Evolutionary conservation across 1,139 yeast genomes (phyloP), one percentile per base, ranked within the genome.

Genomic region (Zygoascus hellenicus): DNA sequence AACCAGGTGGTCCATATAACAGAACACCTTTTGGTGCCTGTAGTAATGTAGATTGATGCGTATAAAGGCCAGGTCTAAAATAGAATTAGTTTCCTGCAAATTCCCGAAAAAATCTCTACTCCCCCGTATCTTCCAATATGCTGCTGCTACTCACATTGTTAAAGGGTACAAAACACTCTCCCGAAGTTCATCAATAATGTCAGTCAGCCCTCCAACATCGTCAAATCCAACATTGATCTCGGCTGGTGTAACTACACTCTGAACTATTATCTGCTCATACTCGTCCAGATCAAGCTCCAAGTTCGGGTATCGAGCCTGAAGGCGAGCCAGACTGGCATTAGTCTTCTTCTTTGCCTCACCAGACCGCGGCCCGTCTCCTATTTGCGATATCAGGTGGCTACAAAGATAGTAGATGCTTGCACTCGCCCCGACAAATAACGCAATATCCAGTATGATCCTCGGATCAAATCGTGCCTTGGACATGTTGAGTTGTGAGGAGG

Each of bases 1-100:
- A 92, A 0, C 98, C 97, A 0, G 98, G 98, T 1, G 98, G 97
- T 0, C 98, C 98, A 62, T 88, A 83, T 48, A 92, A 75, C 42
- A 92, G 70, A 2, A 92, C 97, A 28, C 98, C 98, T 60, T 88
- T 90, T 2, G 98, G 98, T 0, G 96, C 92, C 59, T 84, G 88
- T 32, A 84, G 72, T 48, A 92, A 70, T 33, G 78, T 46, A n/a
- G 60, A 57, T 32, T 54, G 59, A 32, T 57, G 60, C 7, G 53
- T 45, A 45, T 53, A 58, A 16, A 58, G 48, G 10, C 58, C 60
- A 3, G 61, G 61, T 1, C 45, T 46, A 11, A n/a, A 10, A 19
- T 16, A n/a, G n/a, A n/a, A n/a, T n/a, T n/a, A n/a, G n/a, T n/a
- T n/a, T n/a, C n/a, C n/a, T n/a, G n/a, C n/a, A n/a, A n/a, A n/a